Base-by-base conservation (phyloP, 768 basidiomycete species). In the Chiua virens region DNA sequence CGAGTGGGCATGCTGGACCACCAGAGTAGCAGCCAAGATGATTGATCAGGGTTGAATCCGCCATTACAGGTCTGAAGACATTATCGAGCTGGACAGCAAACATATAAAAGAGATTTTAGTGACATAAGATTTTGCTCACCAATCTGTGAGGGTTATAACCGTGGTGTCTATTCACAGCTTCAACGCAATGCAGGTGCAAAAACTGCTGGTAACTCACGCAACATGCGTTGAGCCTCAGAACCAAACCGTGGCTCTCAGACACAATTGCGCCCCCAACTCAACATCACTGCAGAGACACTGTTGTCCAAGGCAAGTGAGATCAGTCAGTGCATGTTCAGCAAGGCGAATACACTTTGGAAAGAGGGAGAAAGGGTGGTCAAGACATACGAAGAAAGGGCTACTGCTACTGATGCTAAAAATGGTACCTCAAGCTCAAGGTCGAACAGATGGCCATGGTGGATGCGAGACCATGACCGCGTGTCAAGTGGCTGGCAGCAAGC, bases 271-370 rank as follows among this genome's bases (percentile, higher is more conserved):
- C 30, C 49, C 1, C 61, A 61, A 53, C 65, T 36, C 47, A 81
- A 86, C 50, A 79, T 82, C n/a, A 87, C 91, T 32, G 86, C 92
- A 4, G 89, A 91, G 57, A 90, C 87, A 63, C 66, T 94, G 0
- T 61, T 96, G 0, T 78, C 85, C 0, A 91, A 94, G 58, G 95
- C 94, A 0, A 86, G 85, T 49, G 89, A 89, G 66, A 83, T 99
- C 46, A 92, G 96, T 7, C 71, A 87, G 52, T 86, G 73, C 50
- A 72, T 97, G 69, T 87, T 98, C 62, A 92, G 74, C 55, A 83
- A 83, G 53, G 96, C 94, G 5, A 91, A 86, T 59, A 80, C 84
- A 4, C 83, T 95, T 45, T 97, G 89, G 92, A 88, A 83, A 58
- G 81, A 86, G 52, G 85, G 92, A 64, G 89, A 89, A 66, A 80